Base-by-base conservation (phyloP, 371 early-diverging fungal genomes). In the Saksenaea vasiformis region DNA sequence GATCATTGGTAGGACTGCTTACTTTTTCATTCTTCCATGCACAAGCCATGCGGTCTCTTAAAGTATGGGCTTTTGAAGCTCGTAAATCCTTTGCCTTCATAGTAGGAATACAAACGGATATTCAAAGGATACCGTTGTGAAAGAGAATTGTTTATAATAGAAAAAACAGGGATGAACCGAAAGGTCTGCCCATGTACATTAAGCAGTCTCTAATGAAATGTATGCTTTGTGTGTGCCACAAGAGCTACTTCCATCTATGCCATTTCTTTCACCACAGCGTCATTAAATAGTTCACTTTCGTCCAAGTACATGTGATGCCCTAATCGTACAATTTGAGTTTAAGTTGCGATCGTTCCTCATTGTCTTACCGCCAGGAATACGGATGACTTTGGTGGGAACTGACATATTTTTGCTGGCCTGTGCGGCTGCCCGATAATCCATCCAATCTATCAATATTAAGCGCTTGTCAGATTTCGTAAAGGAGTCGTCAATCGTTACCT, bases 291-390 rank as follows among this genome's bases (percentile, higher is more conserved):
- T 14, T 71, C 75, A 2, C 94, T 91, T 67, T 97, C 94, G 60
- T 95, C 95, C 17, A 96, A 67, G 65, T 93, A 93, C 79, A 97
- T 77, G 39, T 95, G 95, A 74, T 97, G 96, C 8, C 95, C 96
- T 27, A 89, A 78, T 26, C 4, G 38, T 9, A 13, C 17, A 59
- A 28, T 51, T 15, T 38, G 39, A 43, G 17, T 14, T 27, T n/a
- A n/a, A n/a, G n/a, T n/a, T 34, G 19, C 31, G 10, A 26, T 17
- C 35, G 15, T 11, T 26, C 31, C 19, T n/a, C 10, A 13, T 44
- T n/a, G 13, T n/a, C 22, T 54, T 61, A 70, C 72, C 75, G 31
- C 71, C 75, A 10, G 80, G 77, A 7, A 91, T 71, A 13, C 81
- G 64, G 17, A 85, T 66, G 4, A 84, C 55, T 28, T 82, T 83